Conservation (phyloP, 1,284 basidiomycete genomes). For the Irpex sp. region DNA sequence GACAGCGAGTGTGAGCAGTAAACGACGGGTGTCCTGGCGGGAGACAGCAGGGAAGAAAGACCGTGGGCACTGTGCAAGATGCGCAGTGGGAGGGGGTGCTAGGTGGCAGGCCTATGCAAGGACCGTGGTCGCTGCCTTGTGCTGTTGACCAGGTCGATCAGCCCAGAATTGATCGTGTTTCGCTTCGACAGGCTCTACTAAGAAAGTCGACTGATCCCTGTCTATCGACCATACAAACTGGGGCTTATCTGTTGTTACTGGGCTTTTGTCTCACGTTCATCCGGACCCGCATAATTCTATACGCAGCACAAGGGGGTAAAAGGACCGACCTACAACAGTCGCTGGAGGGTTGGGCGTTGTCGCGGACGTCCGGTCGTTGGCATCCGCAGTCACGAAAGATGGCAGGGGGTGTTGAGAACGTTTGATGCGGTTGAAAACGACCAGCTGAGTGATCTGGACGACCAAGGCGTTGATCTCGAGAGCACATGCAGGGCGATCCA, state of each 20-base stretch:
- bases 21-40: conserved; percentile 2
- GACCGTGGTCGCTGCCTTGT: background rate
- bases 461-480: background rate
- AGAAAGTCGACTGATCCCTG: background rate
- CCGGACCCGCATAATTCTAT: background rate
- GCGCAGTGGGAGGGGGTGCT: conserved; percentile 1
- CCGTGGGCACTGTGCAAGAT: conserved; percentile 1
- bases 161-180: conserved; percentile 1
- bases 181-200: background rate
- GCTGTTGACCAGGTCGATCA: background rate
- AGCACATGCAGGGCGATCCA: background rate
- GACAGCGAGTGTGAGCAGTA: conserved; percentile 10
- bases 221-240: background rate
- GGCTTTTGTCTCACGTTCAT: background rate
- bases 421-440: background rate
- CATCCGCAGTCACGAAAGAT: background rate
- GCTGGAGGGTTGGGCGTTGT: background rate
- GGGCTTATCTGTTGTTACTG: background rate
- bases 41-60: conserved; percentile 1
- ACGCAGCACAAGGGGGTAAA: background rate
- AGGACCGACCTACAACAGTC: no score
- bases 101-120: background rate
- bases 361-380: background rate
- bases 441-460: background rate
- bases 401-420: background rate